Percentiles rank a stretch among this genome's conserved stretches.
Conservation (phyloP, 352 stramenopile genomes). For the Pythium dissotocum region DNA sequence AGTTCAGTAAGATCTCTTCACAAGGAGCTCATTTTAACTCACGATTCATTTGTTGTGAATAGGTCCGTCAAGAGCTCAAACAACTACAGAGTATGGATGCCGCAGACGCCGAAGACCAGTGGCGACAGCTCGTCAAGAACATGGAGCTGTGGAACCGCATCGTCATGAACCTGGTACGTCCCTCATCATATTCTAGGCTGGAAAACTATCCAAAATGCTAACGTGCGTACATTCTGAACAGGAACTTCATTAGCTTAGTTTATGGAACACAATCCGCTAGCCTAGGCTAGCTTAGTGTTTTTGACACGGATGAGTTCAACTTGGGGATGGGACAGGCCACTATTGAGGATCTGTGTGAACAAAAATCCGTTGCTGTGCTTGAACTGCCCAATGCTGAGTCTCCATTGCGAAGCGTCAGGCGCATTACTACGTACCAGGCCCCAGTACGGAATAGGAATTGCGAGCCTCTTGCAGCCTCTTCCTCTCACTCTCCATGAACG, state of each 20-base stretch:
- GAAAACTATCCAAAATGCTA: not conserved
- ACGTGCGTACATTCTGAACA: not conserved
- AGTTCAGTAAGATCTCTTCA: not conserved
- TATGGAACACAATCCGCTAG: too few relatives aligned
- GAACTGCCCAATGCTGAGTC: not conserved
- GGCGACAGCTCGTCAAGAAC: constrained; percentile 79
- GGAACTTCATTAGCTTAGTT: not conserved
- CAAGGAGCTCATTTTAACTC: not conserved
- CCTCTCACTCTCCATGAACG: not conserved
- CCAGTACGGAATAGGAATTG: not conserved
- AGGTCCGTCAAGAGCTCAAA: constrained; percentile 49
- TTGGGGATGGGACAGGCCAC: not conserved
- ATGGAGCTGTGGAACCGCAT: constrained; percentile 89
- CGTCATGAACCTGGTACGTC: constrained; percentile 68
- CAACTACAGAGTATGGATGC: constrained; percentile 31
- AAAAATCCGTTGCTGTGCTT: not conserved
- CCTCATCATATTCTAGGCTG: not conserved
- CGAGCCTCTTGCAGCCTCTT: not conserved
- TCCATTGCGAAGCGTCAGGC: not conserved
- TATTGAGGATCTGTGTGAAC: not conserved
- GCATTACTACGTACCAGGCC: too few relatives aligned
- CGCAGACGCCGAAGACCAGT: constrained; percentile 58
- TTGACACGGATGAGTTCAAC: not conserved
- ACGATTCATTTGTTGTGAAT: not conserved
- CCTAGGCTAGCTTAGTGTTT: not conserved